These are phyloP conservation scores for Cladorrhinum sp. DNA, from an alignment of 2,329 filamentous ascomycete species.

Conservation along the genomic window DNA sequence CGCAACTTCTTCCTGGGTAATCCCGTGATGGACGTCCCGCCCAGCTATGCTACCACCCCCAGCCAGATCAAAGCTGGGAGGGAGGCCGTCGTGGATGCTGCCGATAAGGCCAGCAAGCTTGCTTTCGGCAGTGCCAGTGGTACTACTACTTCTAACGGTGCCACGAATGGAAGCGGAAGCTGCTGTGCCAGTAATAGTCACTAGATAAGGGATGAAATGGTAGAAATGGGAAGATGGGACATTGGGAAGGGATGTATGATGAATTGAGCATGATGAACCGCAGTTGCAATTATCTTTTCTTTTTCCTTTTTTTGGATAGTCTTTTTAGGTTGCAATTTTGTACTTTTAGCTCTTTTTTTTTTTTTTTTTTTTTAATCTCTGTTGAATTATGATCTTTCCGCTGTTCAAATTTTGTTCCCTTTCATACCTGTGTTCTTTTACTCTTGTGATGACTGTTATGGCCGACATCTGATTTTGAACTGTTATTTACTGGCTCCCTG, in stretches of 20 bases:
- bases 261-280: neutral
- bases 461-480: no score
- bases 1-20: constrained; percentile 81
- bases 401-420: no score
- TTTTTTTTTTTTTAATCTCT: no score
- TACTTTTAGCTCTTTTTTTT: no score
- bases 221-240: neutral
- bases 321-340: no score
- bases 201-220: neutral
- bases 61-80: constrained; percentile 51
- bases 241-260: neutral
- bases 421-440: no score
- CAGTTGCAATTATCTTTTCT: no score
- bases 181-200: neutral
- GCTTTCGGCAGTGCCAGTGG: neutral
- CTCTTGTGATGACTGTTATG: no score
- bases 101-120: constrained; percentile 1
- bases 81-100: neutral
- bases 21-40: constrained; percentile 76
- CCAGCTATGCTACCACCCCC: constrained; percentile 69
- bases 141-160: neutral
- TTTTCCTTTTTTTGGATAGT: no score
- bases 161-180: neutral
- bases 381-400: no score
- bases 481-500: no score